Evolutionary conservation across 139 green algal genomes (phyloP).

Genomic region (Closterium sp.): DNA sequence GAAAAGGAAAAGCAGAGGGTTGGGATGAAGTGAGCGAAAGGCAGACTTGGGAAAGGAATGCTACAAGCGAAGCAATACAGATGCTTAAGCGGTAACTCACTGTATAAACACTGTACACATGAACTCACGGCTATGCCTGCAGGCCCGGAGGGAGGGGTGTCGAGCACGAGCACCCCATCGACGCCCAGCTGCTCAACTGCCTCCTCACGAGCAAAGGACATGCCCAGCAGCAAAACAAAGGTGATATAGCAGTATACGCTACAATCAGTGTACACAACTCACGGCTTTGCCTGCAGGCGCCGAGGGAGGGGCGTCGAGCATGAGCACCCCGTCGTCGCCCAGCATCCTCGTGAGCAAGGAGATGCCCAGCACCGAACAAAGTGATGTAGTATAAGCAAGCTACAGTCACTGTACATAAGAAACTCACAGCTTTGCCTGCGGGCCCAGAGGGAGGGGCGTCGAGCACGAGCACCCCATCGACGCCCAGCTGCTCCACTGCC

Average conservation of each 20-base stretch:
- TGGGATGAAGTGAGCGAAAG: too few species aligned
- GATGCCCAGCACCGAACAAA: constrained; percentile 46
- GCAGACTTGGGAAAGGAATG: too few species aligned
- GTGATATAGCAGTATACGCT: too few species aligned
- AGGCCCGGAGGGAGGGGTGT: constrained; percentile 52
- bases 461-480: constrained; percentile 59
- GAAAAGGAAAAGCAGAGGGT: too few species aligned
- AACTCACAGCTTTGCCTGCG: constrained; percentile 49
- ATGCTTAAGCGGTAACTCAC: too few species aligned
- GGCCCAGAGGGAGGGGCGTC: constrained; percentile 55
- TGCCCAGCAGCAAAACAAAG: constrained; percentile 36
- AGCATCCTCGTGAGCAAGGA: constrained; percentile 62
- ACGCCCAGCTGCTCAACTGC: too few species aligned
- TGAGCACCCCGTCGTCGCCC: constrained; percentile 56
- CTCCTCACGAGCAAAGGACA: constrained; percentile 62
- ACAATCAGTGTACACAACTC: too few species aligned
- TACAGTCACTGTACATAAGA: too few species aligned
- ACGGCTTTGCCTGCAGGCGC: constrained; percentile 57
- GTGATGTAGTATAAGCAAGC: background rate
- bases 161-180: constrained; percentile 57
- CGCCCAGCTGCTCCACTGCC: constrained; percentile 56
- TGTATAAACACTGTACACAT: too few species aligned
- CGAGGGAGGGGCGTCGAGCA: constrained; percentile 51
- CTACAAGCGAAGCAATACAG: too few species aligned
- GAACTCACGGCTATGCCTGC: constrained; percentile 50